Evolutionary conservation across 495 filamentous ascomycete genomes (phyloP), one percentile per base, ranked within the genome.

Genomic region (Rusavskia elegans): DNA sequence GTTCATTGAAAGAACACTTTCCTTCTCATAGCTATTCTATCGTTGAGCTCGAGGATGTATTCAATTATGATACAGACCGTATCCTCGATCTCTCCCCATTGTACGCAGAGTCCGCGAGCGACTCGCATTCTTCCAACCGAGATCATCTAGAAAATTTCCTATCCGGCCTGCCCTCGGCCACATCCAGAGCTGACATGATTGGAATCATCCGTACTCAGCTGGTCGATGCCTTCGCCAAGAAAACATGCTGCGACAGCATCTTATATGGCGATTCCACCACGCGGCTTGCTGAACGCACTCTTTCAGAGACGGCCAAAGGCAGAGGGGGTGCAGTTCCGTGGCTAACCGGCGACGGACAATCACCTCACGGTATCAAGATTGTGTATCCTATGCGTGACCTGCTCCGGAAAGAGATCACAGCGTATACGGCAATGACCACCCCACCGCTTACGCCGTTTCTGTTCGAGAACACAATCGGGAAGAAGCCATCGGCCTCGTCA

Each of bases 201-300:
- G 69, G 72, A 10, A 74, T 85, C 7, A 65, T 95, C 30, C 71
- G 78, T n/a, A 83, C 76, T 0, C 74, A 82, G 48, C 70, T 95
- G 4, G 71, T 95, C 30, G 66, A 83, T 48, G 70, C 76, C 11
- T 71, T 77, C 41, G 85, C 87, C 16, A 72, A 76, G 49, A 59
- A 63, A 2, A 58, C 71, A 23, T 63, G 57, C n/a, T 90, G 83
- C 61, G 74, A 81, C 51, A 74, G 76, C 19, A 73, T 97, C 25
- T 62, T 96, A 0, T 85, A 90, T 67, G 90, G 87, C 16, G 80
- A 92, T 67, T 87, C 79, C 44, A 93, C 93, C 10, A 96, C 87
- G 8, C 75, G 83, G 11, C 76, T 98, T 21, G 90, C 92, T 4
- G 85, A 90, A 57, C 84, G 84, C 57, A 85, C 87, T 4, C 79